These are phyloP conservation scores for Colletotrichum destructivum DNA, from an alignment of 2,329 filamentous ascomycete genomes.

Conservation along the genomic window DNA sequence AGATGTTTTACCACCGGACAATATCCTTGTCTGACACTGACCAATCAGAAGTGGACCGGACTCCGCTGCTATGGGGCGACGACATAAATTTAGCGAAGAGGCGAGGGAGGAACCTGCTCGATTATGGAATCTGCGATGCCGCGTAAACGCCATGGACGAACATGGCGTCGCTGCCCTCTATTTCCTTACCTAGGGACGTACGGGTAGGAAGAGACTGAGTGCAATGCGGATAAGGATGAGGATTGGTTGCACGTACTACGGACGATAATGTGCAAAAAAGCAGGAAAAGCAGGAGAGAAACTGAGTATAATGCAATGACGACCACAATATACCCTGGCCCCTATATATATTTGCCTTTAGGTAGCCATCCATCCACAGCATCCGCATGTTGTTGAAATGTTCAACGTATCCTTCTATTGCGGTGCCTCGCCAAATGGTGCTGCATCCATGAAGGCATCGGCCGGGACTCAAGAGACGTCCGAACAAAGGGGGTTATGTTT, in stretches of 20 bases:
- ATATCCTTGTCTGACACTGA: slow-evolving; percentile 12
- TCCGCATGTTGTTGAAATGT: too few relatives aligned
- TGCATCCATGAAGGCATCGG: neutral
- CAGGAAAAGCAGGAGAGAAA: too few relatives aligned
- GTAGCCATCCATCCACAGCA: too few relatives aligned
- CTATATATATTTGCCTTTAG: too few relatives aligned
- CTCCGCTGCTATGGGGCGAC: neutral
- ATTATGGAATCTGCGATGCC: slow-evolving; percentile 4
- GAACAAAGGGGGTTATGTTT: neutral
- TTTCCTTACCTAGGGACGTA: neutral
- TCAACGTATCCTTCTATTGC: neutral
- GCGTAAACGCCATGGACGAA: neutral
- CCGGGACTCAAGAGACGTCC: slow-evolving; percentile 1
- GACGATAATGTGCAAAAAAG: neutral
- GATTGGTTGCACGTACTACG: too few relatives aligned
- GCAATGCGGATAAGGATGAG: neutral
- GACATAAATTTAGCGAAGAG: slow-evolving; percentile 21
- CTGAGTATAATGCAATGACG: neutral
- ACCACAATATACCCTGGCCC: neutral
- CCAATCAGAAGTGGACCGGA: slow-evolving; percentile 12
- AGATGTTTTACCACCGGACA: slow-evolving; percentile 14
- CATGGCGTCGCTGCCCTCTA: neutral
- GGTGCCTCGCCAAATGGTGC: neutral
- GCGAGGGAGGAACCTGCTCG: slow-evolving; percentile 15
- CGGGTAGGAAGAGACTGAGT: too few relatives aligned